A percentile compares a stretch with the other conserved stretches of the same genome.
phyloP scores from a whole-genome alignment of 2,329 filamentous ascomycete genomes.

The Penicillium sp. region DNA sequence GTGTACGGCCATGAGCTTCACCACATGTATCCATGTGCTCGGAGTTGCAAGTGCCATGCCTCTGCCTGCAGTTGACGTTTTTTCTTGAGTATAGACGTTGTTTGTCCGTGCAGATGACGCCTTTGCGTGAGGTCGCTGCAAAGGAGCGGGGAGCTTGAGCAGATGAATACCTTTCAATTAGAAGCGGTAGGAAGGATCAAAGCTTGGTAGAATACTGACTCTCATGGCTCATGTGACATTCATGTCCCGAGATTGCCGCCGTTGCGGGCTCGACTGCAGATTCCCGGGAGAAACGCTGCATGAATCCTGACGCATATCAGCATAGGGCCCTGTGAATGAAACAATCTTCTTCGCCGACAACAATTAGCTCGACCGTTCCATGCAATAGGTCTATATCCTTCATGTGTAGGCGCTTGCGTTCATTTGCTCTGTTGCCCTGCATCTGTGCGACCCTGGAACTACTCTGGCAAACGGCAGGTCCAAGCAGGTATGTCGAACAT shows the following conservation, averaged over 20 bases:
- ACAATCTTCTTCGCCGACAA: not conserved
- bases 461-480: not conserved
- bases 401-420: not conserved
- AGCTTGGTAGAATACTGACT: not conserved
- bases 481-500: not conserved
- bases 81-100: not conserved
- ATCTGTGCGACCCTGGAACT: not conserved
- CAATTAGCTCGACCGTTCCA: not conserved
- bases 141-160: not conserved
- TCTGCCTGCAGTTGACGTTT: not conserved
- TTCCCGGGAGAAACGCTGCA: not conserved
- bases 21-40: not conserved
- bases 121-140: not conserved
- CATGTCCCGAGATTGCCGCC: not conserved
- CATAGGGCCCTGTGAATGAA: not conserved
- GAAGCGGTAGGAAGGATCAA: no score
- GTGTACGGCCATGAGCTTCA: not conserved
- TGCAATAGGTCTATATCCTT: not conserved
- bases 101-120: not conserved
- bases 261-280: not conserved
- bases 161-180: not conserved
- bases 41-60: not conserved
- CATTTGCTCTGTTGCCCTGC: no score
- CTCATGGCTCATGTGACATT: not conserved
- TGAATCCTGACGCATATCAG: not conserved